These are phyloP conservation scores for Fusarium sp. DNA, from an alignment of 2,329 filamentous ascomycete species.

Conservation along the genomic window DNA sequence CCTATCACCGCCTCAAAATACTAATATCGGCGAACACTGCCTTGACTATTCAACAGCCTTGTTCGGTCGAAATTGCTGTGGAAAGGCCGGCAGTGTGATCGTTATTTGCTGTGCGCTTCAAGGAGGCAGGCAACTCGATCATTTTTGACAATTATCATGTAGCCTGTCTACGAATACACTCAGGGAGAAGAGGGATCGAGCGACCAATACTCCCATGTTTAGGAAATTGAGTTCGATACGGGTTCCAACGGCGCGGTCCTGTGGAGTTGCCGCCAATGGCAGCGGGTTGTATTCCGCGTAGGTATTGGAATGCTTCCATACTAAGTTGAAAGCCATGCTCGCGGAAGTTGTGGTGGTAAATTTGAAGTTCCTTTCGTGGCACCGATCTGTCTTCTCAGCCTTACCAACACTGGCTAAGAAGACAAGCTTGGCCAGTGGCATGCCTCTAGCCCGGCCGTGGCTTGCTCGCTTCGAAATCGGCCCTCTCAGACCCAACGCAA, in stretches of 20 bases:
- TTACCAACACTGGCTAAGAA: slow-evolving; percentile 40
- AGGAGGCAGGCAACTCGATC: not conserved
- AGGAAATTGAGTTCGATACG: slow-evolving; percentile 11
- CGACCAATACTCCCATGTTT: slow-evolving; percentile 7
- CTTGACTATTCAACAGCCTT: slow-evolving; percentile 34
- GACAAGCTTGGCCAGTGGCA: slow-evolving; percentile 14
- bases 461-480: slow-evolving; percentile 38
- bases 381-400: slow-evolving; percentile 46
- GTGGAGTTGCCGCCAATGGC: slow-evolving; percentile 7
- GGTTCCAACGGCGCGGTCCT: slow-evolving; percentile 17
- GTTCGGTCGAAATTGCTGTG: slow-evolving; percentile 2
- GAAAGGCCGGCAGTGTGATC: slow-evolving; percentile 29
- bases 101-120: slow-evolving; percentile 3
- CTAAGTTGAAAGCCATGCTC: slow-evolving; percentile 6
- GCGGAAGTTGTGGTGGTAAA: slow-evolving; percentile 31
- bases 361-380: slow-evolving; percentile 30
- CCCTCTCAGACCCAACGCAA: slow-evolving; percentile 11
- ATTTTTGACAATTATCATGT: not conserved
- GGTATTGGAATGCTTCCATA: not conserved
- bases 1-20: slow-evolving; percentile 32
- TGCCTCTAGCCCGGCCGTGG: slow-evolving; percentile 9
- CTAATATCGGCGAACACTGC: slow-evolving; percentile 22
- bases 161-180: not conserved
- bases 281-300: slow-evolving; percentile 12
- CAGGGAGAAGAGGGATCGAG: slow-evolving; percentile 11